phyloP scores from a whole-genome alignment of 257 asterid genomes.

The Thymus mandschuricus region DNA sequence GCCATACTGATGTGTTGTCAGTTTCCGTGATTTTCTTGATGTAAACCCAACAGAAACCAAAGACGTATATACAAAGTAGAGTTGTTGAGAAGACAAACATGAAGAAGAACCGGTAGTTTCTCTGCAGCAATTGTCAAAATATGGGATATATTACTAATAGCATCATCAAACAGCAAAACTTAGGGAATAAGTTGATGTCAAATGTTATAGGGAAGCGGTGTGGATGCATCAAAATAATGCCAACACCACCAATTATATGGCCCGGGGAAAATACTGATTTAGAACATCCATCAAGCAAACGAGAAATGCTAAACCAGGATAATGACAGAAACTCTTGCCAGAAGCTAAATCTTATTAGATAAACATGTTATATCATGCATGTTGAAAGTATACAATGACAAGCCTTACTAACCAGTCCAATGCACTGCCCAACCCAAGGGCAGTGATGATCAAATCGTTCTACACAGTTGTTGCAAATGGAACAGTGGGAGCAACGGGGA shows the following conservation, averaged over 20 bases:
- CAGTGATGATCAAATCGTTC: constrained; percentile 97
- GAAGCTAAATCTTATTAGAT: not conserved
- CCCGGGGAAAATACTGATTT: not conserved
- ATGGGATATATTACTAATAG: not conserved
- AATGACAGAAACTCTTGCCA: constrained; percentile 1
- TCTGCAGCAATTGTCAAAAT: constrained; percentile 51
- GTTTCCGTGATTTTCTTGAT: constrained; percentile 69
- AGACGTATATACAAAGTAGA: constrained; percentile 88
- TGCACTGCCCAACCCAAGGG: constrained; percentile 99
- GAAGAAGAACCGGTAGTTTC: constrained; percentile 98
- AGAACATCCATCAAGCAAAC: not conserved
- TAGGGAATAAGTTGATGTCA: constrained; percentile 4
- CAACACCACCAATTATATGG: constrained; percentile 4
- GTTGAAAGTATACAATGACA: not conserved
- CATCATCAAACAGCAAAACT: constrained; percentile 12
- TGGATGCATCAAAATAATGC: not conserved
- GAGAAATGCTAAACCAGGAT: not conserved
- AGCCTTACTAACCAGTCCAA: constrained; percentile 74
- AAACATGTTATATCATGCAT: not conserved
- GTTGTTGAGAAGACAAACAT: constrained; percentile 99
- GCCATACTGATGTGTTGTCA: constrained; percentile 76
- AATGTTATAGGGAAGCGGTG: not conserved
- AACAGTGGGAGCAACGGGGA: constrained; percentile 98
- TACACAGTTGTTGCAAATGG: constrained; percentile 96
- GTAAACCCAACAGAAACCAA: constrained; percentile 94